A percentile compares a stretch with the other conserved stretches of the same genome.
phyloP scores from a whole-genome alignment of 768 basidiomycete species.

The Crepidotus variabilis region DNA sequence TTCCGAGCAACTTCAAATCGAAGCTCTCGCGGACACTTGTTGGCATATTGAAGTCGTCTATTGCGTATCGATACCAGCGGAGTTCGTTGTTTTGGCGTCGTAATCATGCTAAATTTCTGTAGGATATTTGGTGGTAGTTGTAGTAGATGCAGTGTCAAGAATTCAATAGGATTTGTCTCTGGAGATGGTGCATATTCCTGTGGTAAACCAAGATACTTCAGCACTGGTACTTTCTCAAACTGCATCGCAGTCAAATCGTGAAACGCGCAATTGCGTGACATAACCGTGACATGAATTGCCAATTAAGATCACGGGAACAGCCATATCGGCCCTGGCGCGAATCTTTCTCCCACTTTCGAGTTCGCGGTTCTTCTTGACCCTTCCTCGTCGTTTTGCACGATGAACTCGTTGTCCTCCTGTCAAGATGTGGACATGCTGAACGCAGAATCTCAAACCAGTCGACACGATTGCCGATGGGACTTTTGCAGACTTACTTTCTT shows the following conservation, averaged over 20 bases:
- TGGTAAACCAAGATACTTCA: slow-evolving; percentile 55
- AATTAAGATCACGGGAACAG: too few relatives aligned
- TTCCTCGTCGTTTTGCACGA: too few relatives aligned
- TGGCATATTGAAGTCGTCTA: slow-evolving; percentile 61
- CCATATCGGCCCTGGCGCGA: too few relatives aligned
- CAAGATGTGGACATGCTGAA: too few relatives aligned
- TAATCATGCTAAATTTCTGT: slow-evolving; percentile 37
- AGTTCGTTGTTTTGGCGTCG: slow-evolving; percentile 65
- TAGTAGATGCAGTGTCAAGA: slow-evolving; percentile 55
- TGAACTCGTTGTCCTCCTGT: too few relatives aligned
- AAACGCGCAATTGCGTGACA: too few relatives aligned
- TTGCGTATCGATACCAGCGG: slow-evolving; percentile 65
- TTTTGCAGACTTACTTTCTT: slow-evolving; percentile 46
- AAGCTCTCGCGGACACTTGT: slow-evolving; percentile 52
- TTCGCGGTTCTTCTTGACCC: too few relatives aligned
- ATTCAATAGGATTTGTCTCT: slow-evolving; percentile 50
- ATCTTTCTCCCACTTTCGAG: too few relatives aligned
- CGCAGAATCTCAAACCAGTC: not conserved
- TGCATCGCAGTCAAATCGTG: too few relatives aligned
- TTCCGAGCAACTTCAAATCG: slow-evolving; percentile 46
- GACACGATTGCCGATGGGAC: slow-evolving; percentile 45
- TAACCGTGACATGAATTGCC: too few relatives aligned
- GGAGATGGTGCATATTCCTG: slow-evolving; percentile 60
- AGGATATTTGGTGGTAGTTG: slow-evolving; percentile 68
- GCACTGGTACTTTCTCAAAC: slow-evolving; percentile 31